Evolutionary conservation across 163 green algal species (phyloP).

Genomic region (Chlamydomonas reinhardtii): DNA sequence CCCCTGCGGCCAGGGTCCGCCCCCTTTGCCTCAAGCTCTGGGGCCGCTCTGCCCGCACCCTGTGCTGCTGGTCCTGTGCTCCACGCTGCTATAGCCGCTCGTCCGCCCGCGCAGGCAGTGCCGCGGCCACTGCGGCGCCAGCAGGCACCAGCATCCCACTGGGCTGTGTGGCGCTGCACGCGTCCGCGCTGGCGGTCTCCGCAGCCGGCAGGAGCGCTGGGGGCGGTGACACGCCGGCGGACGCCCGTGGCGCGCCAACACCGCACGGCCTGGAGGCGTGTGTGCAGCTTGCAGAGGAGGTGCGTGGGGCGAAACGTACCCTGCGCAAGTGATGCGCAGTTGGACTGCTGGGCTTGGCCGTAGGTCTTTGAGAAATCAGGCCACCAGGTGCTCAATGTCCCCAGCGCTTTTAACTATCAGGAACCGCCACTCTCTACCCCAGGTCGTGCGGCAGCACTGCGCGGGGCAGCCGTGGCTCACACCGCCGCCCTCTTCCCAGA

Average conservation of each 20-base stretch:
- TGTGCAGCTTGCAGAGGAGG: not conserved
- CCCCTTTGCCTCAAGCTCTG: too few relatives aligned
- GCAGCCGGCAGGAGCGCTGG: not conserved
- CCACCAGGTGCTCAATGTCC: too few relatives aligned
- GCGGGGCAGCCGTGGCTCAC: too few relatives aligned
- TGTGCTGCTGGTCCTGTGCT: not conserved
- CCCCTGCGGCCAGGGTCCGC: too few relatives aligned
- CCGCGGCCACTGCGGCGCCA: not conserved
- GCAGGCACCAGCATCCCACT: constrained; percentile 12
- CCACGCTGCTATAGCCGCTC: too few relatives aligned
- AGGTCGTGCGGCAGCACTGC: not conserved
- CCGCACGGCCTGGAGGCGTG: not conserved
- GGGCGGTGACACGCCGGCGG: not conserved
- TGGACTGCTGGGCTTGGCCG: too few relatives aligned
- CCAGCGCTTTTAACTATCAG: too few relatives aligned
- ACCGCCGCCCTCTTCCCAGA: not conserved
- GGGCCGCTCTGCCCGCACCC: too few relatives aligned
- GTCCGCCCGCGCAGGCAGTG: not conserved
- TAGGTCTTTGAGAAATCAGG: too few relatives aligned
- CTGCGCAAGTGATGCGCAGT: too few relatives aligned
- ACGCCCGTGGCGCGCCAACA: not conserved
- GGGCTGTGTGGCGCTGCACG: constrained; percentile 15
- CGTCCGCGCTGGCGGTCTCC: not conserved
- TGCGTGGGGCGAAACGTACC: not conserved
- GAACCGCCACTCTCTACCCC: too few relatives aligned